phyloP scores from a whole-genome alignment of 2,329 filamentous ascomycete species.

The Didymella sp. region DNA sequence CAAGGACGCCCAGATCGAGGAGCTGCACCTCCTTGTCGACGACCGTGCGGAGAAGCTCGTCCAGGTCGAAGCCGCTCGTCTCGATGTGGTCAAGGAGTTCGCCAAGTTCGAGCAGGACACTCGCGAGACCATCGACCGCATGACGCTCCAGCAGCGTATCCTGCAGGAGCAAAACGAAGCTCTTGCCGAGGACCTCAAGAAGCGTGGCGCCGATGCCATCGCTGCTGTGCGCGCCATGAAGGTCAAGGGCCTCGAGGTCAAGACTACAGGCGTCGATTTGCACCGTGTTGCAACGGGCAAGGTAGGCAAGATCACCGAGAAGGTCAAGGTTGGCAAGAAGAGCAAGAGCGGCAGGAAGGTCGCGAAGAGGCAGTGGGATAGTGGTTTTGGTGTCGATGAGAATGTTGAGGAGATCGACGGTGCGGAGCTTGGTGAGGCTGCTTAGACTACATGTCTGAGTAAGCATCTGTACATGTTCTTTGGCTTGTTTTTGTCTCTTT shows the following conservation, averaged over 20 bases:
- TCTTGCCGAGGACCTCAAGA: conserved; percentile 35
- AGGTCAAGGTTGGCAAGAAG: conserved; percentile 45
- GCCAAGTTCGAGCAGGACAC: conserved; percentile 37
- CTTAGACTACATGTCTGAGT: conserved; percentile 8
- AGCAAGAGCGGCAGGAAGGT: conserved; percentile 32
- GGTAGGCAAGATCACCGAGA: conserved; percentile 41
- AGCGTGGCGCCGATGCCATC: conserved; percentile 39
- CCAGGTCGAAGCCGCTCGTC: conserved; percentile 40
- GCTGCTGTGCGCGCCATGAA: conserved; percentile 45
- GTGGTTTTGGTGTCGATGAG: conserved; percentile 43
- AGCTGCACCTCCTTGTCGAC: conserved; percentile 45
- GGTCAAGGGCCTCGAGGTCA: conserved; percentile 41
- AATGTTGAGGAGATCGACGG: conserved; percentile 21
- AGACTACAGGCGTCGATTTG: conserved; percentile 34
- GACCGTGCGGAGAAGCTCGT: conserved; percentile 44
- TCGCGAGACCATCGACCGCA: conserved; percentile 40
- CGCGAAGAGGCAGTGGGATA: conserved; percentile 42
- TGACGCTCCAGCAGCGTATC: conserved; percentile 37
- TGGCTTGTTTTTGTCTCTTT: background rate
- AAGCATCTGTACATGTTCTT: background rate
- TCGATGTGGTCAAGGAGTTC: conserved; percentile 44
- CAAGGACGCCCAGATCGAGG: conserved; percentile 42
- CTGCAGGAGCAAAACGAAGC: conserved; percentile 42
- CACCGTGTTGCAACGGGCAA: conserved; percentile 40
- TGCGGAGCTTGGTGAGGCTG: conserved; percentile 13